These are phyloP conservation scores for Phytophthora fragariae DNA, from an alignment of 352 stramenopile genomes.

Conservation along the genomic window DNA sequence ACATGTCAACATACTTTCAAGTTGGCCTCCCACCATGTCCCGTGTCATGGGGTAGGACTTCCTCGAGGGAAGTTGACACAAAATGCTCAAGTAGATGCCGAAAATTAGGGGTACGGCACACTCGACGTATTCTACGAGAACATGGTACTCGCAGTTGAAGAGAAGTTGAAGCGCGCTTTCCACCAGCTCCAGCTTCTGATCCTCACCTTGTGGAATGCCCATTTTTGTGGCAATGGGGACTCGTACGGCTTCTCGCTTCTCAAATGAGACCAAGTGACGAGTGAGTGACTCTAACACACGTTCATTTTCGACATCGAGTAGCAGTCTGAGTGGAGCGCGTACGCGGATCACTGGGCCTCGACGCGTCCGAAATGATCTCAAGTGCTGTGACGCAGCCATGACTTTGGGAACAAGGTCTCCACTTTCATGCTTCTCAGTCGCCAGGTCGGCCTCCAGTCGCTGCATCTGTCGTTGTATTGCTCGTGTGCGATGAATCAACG, in stretches of 20 bases:
- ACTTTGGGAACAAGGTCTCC: conserved; percentile 9
- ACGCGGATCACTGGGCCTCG: conserved; percentile 7
- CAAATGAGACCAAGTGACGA: background rate
- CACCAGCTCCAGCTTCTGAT: conserved; percentile 9
- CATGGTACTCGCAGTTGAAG: conserved; percentile 33
- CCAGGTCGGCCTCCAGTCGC: background rate
- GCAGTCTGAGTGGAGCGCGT: background rate
- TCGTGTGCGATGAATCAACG: conserved; percentile 8
- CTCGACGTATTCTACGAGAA: conserved; percentile 31
- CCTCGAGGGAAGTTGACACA: conserved; percentile 15
- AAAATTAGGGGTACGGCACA: conserved; percentile 30
- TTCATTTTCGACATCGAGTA: background rate
- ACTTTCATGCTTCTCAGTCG: background rate
- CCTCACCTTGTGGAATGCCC: background rate
- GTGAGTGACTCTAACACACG: background rate
- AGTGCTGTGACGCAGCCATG: conserved; percentile 2
- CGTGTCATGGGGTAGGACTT: conserved; percentile 23
- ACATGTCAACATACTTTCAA: conserved; percentile 12
- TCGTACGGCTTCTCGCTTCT: conserved; percentile 6
- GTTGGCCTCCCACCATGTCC: conserved; percentile 15
- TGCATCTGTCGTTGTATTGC: conserved; percentile 3
- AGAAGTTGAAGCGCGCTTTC: conserved; percentile 21
- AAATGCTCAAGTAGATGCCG: conserved; percentile 11
- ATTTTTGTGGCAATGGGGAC: background rate
- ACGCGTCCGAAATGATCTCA: conserved; percentile 14